phyloP scores from a whole-genome alignment of 768 basidiomycete species.

The Suillus americanus region DNA sequence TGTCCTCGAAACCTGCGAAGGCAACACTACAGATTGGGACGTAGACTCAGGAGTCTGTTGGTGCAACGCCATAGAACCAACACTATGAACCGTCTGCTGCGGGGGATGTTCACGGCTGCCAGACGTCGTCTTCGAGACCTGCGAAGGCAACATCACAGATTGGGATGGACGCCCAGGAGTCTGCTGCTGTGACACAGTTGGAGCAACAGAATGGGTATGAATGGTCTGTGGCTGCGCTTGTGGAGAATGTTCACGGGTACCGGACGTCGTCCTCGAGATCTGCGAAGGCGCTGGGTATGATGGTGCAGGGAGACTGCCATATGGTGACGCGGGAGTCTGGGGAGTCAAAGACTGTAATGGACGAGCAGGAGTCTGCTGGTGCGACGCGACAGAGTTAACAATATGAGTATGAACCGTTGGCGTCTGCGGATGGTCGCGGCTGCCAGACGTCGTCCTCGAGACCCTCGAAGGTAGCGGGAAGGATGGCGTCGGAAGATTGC shows the following conservation, averaged over 20 bases:
- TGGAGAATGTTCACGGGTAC: constrained; percentile 21
- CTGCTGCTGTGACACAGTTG: constrained; percentile 17
- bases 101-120: constrained; percentile 22
- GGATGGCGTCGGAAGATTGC: constrained; percentile 23
- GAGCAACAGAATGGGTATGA: constrained; percentile 7
- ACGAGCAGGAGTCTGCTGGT: constrained; percentile 12
- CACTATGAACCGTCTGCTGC: constrained; percentile 5
- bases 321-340: background rate
- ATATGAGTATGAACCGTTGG: constrained; percentile 4
- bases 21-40: background rate
- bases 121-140: constrained; percentile 22
- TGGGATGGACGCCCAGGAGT: background rate
- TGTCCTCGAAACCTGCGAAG: constrained; percentile 19
- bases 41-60: constrained; percentile 8
- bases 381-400: constrained; percentile 7
- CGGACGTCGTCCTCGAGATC: constrained; percentile 22
- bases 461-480: constrained; percentile 23
- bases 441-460: constrained; percentile 23
- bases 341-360: background rate
- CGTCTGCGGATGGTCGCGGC: constrained; percentile 23
- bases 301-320: background rate
- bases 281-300: constrained; percentile 4
- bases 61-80: constrained; percentile 12
- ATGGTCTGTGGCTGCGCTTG: constrained; percentile 13
- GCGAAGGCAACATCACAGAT: constrained; percentile 9